A percentile compares a stretch with the other conserved stretches of the same genome.
Evolutionary conservation across 139 green algal species (phyloP).

Genomic region (Tetraselmis chui): DNA sequence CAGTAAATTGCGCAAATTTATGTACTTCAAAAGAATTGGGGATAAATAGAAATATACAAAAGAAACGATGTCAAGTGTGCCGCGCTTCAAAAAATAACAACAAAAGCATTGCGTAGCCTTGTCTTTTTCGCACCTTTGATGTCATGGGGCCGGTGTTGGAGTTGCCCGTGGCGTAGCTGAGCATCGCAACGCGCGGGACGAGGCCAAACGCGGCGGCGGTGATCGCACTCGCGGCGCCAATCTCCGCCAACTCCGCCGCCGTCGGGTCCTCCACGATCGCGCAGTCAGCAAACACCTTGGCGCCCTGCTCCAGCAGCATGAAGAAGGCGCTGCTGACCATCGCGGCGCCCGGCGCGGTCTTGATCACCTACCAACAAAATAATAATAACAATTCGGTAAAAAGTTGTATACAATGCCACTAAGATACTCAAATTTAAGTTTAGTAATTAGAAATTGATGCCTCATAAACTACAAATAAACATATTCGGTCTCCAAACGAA

Average conservation of each 20-base stretch:
- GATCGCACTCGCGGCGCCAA: constrained; percentile 63
- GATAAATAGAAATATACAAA: neutral
- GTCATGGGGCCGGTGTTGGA: constrained; percentile 47
- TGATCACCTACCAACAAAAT: neutral
- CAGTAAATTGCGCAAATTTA: neutral
- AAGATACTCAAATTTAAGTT: neutral
- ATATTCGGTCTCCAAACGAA: neutral
- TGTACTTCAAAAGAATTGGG: neutral
- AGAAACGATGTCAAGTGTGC: neutral
- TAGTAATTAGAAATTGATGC: neutral
- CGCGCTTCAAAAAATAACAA: neutral
- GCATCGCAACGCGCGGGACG: constrained; percentile 78
- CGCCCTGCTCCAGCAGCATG: constrained; percentile 44
- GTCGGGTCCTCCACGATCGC: constrained; percentile 78
- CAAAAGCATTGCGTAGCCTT: no score
- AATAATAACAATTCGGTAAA: neutral
- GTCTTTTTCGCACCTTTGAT: neutral
- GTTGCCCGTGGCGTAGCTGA: constrained; percentile 80
- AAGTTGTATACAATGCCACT: neutral
- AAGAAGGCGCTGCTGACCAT: constrained; percentile 82
- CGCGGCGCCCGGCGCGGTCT: neutral
- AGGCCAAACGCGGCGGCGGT: constrained; percentile 82
- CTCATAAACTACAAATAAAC: neutral
- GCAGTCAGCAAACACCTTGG: constrained; percentile 78
- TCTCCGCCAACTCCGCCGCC: constrained; percentile 65